Evolutionary conservation across 2,329 filamentous ascomycete genomes (phyloP).

Genomic region (Aspergillus aculeatus): DNA sequence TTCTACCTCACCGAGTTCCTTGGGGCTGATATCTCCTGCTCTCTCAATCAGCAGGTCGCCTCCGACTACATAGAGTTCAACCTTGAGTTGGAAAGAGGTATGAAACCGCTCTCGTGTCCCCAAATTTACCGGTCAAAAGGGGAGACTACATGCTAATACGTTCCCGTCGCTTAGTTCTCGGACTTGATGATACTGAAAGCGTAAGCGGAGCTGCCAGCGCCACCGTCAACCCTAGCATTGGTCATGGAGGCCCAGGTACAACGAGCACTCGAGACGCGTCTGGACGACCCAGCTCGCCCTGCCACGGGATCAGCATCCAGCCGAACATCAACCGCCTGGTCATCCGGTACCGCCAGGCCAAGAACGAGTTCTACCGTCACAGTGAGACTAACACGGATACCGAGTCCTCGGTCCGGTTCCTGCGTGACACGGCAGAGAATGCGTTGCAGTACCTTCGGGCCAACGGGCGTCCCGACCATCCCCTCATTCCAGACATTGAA

Average conservation of each 20-base stretch:
- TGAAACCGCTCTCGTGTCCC: not conserved
- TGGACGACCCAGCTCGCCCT: not conserved
- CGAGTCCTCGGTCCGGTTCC: conserved; percentile 37
- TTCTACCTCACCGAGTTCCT: conserved; percentile 42
- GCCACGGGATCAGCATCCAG: not conserved
- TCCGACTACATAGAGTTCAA: conserved; percentile 29
- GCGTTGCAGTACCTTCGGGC: conserved; percentile 34
- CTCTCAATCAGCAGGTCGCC: conserved; percentile 26
- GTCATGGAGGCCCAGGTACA: not conserved
- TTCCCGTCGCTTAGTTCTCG: not conserved
- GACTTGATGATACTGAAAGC: not conserved
- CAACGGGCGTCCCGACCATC: conserved; percentile 24
- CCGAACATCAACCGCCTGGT: conserved; percentile 23
- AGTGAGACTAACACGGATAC: conserved; percentile 23
- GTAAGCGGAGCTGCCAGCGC: not conserved
- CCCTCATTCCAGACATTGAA: conserved; percentile 34
- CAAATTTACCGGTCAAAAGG: too few species aligned
- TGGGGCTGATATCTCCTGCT: conserved; percentile 22
- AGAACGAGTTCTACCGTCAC: conserved; percentile 36
- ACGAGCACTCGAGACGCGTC: not conserved
- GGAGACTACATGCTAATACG: not conserved
- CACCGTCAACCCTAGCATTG: not conserved
- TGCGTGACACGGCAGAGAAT: conserved; percentile 47
- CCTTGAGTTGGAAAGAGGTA: conserved; percentile 26
- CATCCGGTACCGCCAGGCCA: conserved; percentile 36